phyloP scores from a whole-genome alignment of 225 moss, liverwort and hornwort genomes.

The Asterella californica region DNA sequence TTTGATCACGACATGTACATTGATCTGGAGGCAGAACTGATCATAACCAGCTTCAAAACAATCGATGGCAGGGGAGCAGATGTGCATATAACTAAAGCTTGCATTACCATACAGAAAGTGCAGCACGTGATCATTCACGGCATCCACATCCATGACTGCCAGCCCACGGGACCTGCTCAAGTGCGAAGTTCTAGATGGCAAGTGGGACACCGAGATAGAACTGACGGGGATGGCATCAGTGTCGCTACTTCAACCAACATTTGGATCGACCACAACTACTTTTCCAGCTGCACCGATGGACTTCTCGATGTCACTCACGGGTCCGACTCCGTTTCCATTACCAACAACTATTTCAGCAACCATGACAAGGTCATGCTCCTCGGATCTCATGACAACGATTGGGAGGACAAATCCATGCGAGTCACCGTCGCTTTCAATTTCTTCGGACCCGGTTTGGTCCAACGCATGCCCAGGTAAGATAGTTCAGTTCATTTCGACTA shows the following conservation, averaged over 20 bases:
- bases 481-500: background rate
- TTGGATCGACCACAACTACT: slow-evolving; percentile 76
- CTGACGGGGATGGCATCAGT: slow-evolving; percentile 31
- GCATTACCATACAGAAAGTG: slow-evolving; percentile 49
- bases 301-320: slow-evolving; percentile 64
- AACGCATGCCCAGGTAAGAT: slow-evolving; percentile 59
- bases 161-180: slow-evolving; percentile 56
- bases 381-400: slow-evolving; percentile 38
- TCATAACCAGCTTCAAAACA: slow-evolving; percentile 79
- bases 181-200: slow-evolving; percentile 16
- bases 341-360: slow-evolving; percentile 74
- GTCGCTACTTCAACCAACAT: slow-evolving; percentile 47
- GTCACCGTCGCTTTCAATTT: slow-evolving; percentile 74
- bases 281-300: slow-evolving; percentile 55
- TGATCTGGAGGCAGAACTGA: slow-evolving; percentile 60
- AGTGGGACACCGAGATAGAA: background rate
- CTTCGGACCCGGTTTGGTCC: slow-evolving; percentile 53
- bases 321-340: slow-evolving; percentile 53
- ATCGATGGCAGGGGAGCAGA: slow-evolving; percentile 65
- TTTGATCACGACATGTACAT: slow-evolving; percentile 69
- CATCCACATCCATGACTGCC: slow-evolving; percentile 55
- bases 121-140: slow-evolving; percentile 61
- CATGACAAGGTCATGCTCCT: slow-evolving; percentile 80
- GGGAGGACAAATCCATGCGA: slow-evolving; percentile 42
- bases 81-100: slow-evolving; percentile 49